Evolutionary conservation across 2,329 filamentous ascomycete species (phyloP), one percentile per base, ranked within the genome.

Genomic region (Chalaropsis ovoidea): DNA sequence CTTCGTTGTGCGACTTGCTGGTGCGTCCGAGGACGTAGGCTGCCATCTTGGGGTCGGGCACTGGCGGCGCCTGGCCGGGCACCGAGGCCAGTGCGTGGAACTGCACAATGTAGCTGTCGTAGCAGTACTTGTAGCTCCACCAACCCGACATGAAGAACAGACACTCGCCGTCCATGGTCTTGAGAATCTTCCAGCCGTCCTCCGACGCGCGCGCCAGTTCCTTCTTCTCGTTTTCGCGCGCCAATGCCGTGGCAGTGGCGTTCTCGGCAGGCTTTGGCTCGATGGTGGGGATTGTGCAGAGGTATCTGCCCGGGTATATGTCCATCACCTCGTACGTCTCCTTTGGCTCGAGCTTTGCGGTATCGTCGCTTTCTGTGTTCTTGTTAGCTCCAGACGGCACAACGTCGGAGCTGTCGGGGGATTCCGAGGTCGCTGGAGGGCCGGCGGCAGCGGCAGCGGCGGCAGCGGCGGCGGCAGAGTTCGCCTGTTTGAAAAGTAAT

Each of bases 51-150:
- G 86, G 86, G 71, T 96, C 92, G 71, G 89, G 86, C 58, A 86
- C 81, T 0, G 92, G 92, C 27, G 89, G 87, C 11, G 88, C 83
- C 2, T 86, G 86, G 67, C 86, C 85, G 56, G 84, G 81, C 19
- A 76, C 76, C 1, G 85, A 84, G 0, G 90, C 83, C 67, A 93
- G 77, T 56, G 90, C 90, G 74, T 96, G 92, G 75, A 95, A 96
- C 75, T 96, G 92, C 71, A 89, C 88, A 68, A 96, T 86, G 69
- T 93, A 85, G 68, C 86, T 82, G 72, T 89, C 89, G 76, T 95
- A 94, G 79, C 92, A 96, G 75, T 96, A 96, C 70, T 87, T 88
- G 76, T 96, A 96, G 72, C 88, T 94, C 92, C 92, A 96, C 92
- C 92, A 96, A 0, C 92, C 92, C 0, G 86, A 88, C 69, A 91